Evolutionary conservation across 306 rosid species (phyloP).

Genomic region (Lathyrus aphaca): DNA sequence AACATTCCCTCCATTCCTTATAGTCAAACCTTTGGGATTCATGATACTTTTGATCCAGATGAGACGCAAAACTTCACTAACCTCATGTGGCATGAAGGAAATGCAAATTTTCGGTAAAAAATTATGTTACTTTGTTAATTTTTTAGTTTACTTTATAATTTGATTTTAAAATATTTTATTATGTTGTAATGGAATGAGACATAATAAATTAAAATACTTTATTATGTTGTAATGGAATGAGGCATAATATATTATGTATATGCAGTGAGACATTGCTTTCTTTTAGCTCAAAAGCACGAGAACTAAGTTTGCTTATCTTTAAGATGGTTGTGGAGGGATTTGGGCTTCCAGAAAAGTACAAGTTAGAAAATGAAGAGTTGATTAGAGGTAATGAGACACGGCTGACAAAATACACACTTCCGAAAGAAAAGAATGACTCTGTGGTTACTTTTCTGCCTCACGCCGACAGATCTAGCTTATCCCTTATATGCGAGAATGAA

Average conservation of each 20-base stretch:
- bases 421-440: no score
- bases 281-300: conserved; percentile 45
- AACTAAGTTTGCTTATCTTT: conserved; percentile 31
- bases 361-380: no score
- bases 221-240: no score
- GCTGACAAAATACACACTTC: no score
- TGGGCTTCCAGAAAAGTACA: conserved; percentile 42
- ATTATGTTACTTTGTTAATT: neutral
- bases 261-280: conserved; percentile 45
- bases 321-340: conserved; percentile 53
- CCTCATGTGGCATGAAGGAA: conserved; percentile 67
- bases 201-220: no score
- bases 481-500: neutral
- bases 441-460: no score
- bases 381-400: no score
- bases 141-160: no score
- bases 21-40: conserved; percentile 52
- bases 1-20: conserved; percentile 36
- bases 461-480: neutral
- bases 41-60: conserved; percentile 25
- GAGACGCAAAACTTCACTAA: conserved; percentile 40
- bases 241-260: neutral
- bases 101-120: conserved; percentile 49
- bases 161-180: no score
- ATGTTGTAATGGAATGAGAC: no score